Conservation (phyloP, 345 rosid genomes). For the Salix dunnii region DNA sequence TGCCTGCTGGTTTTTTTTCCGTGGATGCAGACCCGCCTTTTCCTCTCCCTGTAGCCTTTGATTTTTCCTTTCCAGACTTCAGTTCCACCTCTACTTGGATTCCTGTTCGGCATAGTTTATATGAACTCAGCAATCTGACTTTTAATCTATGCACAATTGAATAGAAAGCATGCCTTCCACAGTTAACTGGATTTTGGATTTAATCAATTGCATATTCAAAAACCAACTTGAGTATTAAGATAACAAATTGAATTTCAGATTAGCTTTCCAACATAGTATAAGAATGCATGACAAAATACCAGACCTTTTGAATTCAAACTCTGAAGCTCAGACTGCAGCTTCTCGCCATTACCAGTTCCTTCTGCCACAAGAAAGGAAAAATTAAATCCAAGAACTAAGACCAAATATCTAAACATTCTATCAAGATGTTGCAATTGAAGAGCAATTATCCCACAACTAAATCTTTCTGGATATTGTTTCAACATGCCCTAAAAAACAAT, state of each 20-base stretch:
- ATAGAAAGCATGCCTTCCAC: background rate
- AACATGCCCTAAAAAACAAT: too few relatives aligned
- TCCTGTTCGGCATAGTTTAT: conserved; percentile 31
- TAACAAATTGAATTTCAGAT: background rate
- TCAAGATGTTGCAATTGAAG: background rate
- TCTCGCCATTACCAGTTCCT: conserved; percentile 48
- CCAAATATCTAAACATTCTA: background rate
- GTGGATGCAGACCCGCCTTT: conserved; percentile 17
- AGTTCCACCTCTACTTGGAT: conserved; percentile 74
- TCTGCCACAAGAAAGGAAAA: conserved; percentile 23
- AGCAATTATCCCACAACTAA: too few relatives aligned
- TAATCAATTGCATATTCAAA: background rate
- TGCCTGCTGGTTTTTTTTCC: conserved; percentile 35
- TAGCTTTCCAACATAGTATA: too few relatives aligned
- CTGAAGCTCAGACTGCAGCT: conserved; percentile 66
- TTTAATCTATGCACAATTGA: background rate
- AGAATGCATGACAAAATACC: background rate
- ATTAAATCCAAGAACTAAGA: background rate
- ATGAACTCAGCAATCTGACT: background rate
- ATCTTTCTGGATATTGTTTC: too few relatives aligned
- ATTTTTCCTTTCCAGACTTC: conserved; percentile 45
- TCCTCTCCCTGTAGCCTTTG: conserved; percentile 31
- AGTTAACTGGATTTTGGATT: background rate
- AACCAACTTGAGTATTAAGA: background rate
- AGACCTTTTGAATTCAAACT: conserved; percentile 73